Base-by-base conservation (phyloP, 495 filamentous ascomycete species). In the Penicillium bovifimosum region DNA sequence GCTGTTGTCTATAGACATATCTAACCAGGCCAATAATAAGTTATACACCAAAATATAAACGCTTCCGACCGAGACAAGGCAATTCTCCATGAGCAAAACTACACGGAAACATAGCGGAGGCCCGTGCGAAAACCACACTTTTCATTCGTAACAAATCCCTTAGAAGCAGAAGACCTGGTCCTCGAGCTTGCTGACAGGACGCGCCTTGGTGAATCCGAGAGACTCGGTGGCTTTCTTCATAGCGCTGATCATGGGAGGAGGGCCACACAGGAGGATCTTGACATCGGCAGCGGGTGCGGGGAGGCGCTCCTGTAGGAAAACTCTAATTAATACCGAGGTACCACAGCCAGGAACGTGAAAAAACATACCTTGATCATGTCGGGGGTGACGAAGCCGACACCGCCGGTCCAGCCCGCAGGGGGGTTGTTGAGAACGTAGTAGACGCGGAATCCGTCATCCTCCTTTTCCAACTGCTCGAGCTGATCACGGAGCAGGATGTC, bases 111-210 rank as follows among this genome's bases (percentile, higher is more conserved):
- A 16, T 3, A 27, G 29, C 26, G 17, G 24, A 28, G 39, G 26
- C 24, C n/a, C 10, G 26, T 17, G 26, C 11, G n/a, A 41, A 29
- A 34, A 32, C 18, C 9, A 24, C 9, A 44, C 10, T 36, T 53
- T 45, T 39, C 10, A n/a, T 39, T 17, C 26, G 16, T 33, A 28
- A 33, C 16, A 17, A 35, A 38, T 36, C 36, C 29, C 58, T 76
- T 89, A 96, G 78, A 98, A 96, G 70, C 90, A 92, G 79, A 98
- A 98, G 60, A 98, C 90, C 71, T 96, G 92, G 70, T 98, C 92
- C 66, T 89, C 86, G 40, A 96, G 79, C 82, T 96, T 97, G 84
- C 91, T 96, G 59, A 96, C 91, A 28, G 91, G 88, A 49, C 82
- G 82, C 29, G 93, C 84, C 80, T 96, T 96, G 66, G 86, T 79